Percentiles rank a stretch among this genome's conserved stretches.
Evolutionary conservation across 2,329 filamentous ascomycete genomes (phyloP).

Genomic region (Berkeleyomyces rouxiae): DNA sequence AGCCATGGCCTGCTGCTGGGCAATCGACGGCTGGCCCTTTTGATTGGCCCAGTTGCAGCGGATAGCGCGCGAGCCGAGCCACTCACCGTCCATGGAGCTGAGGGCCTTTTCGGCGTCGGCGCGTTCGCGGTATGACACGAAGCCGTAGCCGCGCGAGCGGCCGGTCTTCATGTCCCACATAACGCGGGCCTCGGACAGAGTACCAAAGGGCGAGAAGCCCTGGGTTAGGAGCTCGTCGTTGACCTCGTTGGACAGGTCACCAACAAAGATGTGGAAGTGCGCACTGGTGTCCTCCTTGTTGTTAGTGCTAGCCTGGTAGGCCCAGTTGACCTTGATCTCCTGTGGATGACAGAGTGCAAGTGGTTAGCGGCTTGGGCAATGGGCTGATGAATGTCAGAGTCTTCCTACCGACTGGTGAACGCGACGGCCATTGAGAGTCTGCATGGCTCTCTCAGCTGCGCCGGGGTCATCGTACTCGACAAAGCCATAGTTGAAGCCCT

Average conservation of each 20-base stretch:
- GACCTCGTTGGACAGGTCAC: slow-evolving; percentile 93
- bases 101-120: slow-evolving; percentile 88
- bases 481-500: slow-evolving; percentile 98
- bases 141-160: slow-evolving; percentile 90
- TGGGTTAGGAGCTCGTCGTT: slow-evolving; percentile 90
- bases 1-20: slow-evolving; percentile 91
- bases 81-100: slow-evolving; percentile 97
- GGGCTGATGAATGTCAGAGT: neutral
- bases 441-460: slow-evolving; percentile 92
- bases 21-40: slow-evolving; percentile 97
- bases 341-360: slow-evolving; percentile 22
- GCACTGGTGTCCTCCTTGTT: slow-evolving; percentile 96
- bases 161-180: slow-evolving; percentile 99
- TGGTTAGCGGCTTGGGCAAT: neutral
- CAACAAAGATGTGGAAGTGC: slow-evolving; percentile 98
- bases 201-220: slow-evolving; percentile 90
- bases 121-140: slow-evolving; percentile 92
- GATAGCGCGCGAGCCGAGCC: slow-evolving; percentile 93
- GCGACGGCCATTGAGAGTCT: slow-evolving; percentile 83
- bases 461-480: slow-evolving; percentile 97
- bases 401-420: slow-evolving; percentile 78
- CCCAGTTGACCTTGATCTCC: slow-evolving; percentile 99
- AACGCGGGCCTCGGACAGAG: slow-evolving; percentile 89
- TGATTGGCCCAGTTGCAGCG: slow-evolving; percentile 99
- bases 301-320: slow-evolving; percentile 86